These are phyloP conservation scores for Nyssa sinensis DNA, from an alignment of 148 eudicot species.

Conservation along the genomic window DNA sequence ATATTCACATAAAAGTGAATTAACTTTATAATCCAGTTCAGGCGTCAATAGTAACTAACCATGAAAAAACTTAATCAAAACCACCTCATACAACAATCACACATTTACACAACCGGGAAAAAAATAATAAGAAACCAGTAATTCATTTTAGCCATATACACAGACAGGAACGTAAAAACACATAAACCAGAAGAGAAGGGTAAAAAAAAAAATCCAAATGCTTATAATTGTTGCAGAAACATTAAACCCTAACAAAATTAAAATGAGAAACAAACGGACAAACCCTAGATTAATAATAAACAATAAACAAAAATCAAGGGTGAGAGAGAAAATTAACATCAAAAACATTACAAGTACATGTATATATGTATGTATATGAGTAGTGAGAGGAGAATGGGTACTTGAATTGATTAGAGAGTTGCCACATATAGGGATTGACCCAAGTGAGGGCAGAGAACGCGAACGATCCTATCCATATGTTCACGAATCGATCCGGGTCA, in stretches of 20 bases:
- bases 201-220: not conserved
- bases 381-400: slow-evolving; percentile 14
- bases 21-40: not conserved
- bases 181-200: not conserved
- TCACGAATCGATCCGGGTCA: slow-evolving; percentile 51
- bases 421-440: slow-evolving; percentile 75
- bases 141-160: not conserved
- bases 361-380: not conserved
- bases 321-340: no score
- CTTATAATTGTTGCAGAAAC: not conserved
- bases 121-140: no score
- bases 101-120: not conserved
- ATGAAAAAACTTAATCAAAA: no score
- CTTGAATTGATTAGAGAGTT: slow-evolving; percentile 67
- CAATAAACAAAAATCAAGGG: no score
- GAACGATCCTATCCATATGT: slow-evolving; percentile 72
- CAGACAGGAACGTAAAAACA: not conserved
- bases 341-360: no score
- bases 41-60: not conserved
- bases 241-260: not conserved
- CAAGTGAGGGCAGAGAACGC: slow-evolving; percentile 63
- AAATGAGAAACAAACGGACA: not conserved
- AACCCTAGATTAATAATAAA: not conserved
- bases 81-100: no score
- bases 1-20: not conserved